Percentiles rank a stretch among this genome's conserved stretches.
Evolutionary conservation across 352 stramenopile genomes (phyloP).

Genomic region (Pythium rhizo-oryzae): DNA sequence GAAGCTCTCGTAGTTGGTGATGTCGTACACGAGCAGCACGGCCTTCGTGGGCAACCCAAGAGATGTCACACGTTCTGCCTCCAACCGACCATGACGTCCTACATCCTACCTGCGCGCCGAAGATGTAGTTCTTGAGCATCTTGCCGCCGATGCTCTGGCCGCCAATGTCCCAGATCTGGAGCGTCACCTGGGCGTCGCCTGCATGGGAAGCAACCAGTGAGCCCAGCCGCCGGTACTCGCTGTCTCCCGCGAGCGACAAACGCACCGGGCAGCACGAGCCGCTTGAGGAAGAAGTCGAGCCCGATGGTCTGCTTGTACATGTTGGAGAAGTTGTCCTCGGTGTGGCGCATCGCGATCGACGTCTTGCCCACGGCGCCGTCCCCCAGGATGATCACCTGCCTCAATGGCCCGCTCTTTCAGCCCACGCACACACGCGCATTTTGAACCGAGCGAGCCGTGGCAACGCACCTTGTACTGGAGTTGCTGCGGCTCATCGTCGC

Average conservation of each 20-base stretch:
- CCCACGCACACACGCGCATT: background rate
- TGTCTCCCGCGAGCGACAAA: background rate
- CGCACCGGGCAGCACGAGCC: conserved; percentile 85
- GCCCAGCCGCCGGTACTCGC: too few species aligned
- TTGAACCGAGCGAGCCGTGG: background rate
- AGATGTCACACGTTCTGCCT: background rate
- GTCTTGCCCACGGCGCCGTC: conserved; percentile 96
- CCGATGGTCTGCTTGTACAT: conserved; percentile 96
- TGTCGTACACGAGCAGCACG: conserved; percentile 94
- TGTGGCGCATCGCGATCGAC: conserved; percentile 93
- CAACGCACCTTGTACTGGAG: conserved; percentile 85
- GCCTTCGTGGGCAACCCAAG: conserved; percentile 39
- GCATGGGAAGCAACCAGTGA: too few species aligned
- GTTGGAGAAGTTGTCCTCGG: conserved; percentile 92
- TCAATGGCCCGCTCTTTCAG: background rate
- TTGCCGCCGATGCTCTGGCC: conserved; percentile 77
- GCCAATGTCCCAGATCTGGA: conserved; percentile 93
- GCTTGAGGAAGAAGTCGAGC: conserved; percentile 96
- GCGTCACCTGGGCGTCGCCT: conserved; percentile 87
- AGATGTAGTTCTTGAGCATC: conserved; percentile 92
- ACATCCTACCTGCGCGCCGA: conserved; percentile 79
- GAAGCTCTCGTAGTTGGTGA: conserved; percentile 96
- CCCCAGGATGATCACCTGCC: conserved; percentile 93
- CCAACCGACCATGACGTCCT: background rate
- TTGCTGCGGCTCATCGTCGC: conserved; percentile 78